Conservation (phyloP, 495 filamentous ascomycete species). For the Aspergillus taichungensis region DNA sequence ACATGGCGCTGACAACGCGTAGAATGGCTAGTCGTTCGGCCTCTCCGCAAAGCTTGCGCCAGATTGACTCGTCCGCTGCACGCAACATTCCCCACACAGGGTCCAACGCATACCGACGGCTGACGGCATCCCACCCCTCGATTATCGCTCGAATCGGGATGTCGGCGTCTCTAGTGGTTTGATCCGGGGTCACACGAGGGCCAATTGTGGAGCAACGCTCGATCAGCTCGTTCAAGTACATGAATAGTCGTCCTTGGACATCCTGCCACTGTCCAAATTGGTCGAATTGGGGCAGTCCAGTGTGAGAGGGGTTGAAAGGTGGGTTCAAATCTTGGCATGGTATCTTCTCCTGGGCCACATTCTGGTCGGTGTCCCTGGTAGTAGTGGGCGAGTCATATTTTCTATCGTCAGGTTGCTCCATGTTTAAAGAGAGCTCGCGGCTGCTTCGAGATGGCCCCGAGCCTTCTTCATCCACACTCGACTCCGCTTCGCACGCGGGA, state of each 20-base stretch:
- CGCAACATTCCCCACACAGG: constrained; percentile 10
- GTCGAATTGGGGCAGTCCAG: no score
- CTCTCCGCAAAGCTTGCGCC: constrained; percentile 2
- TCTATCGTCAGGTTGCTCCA: no score
- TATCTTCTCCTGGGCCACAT: no score
- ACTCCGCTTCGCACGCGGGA: no score
- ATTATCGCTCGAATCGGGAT: constrained; percentile 7
- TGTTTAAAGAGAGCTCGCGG: no score
- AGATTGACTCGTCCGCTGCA: constrained; percentile 4
- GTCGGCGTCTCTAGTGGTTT: constrained; percentile 4
- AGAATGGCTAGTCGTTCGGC: constrained; percentile 4
- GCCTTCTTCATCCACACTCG: no score
- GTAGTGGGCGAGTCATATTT: no score
- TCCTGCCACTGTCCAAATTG: no score
- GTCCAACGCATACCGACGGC: constrained; percentile 3
- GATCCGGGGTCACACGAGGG: not conserved
- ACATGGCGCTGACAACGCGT: constrained; percentile 9
- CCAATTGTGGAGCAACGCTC: not conserved
- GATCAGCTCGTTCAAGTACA: constrained; percentile 8
- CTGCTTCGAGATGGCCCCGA: no score
- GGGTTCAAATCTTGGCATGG: no score
- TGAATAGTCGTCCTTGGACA: not conserved
- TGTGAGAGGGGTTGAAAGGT: no score
- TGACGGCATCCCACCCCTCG: constrained; percentile 5
- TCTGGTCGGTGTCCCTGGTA: no score